phyloP scores from a whole-genome alignment of 164 flowering plant species.

The Annona cherimola region DNA sequence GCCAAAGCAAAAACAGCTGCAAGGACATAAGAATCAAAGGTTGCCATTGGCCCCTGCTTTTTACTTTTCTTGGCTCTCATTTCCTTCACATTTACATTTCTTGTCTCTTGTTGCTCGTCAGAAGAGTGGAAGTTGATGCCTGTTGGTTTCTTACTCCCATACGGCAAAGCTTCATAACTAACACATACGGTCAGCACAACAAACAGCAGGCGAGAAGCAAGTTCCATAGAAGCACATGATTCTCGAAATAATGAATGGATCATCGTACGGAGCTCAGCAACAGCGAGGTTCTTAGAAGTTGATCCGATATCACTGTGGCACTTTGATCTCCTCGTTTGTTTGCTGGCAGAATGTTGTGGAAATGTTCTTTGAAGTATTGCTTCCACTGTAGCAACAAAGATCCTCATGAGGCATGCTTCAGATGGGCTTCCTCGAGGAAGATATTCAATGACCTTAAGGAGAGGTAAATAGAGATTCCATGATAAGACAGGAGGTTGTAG shows the following conservation, averaged over 20 bases:
- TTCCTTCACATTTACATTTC: constrained; percentile 32
- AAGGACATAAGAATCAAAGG: constrained; percentile 92
- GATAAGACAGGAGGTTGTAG: constrained; percentile 87
- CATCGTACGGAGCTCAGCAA: constrained; percentile 97
- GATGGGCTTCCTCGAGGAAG: constrained; percentile 98
- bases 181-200: constrained; percentile 89
- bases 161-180: constrained; percentile 83
- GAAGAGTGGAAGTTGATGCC: constrained; percentile 29
- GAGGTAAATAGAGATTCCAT: constrained; percentile 92
- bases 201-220: constrained; percentile 86
- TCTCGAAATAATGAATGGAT: constrained; percentile 87
- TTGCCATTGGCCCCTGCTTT: constrained; percentile 86
- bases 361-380: constrained; percentile 84
- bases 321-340: constrained; percentile 47
- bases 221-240: constrained; percentile 82
- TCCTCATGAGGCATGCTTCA: constrained; percentile 95
- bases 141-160: constrained; percentile 60
- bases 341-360: constrained; percentile 58
- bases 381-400: constrained; percentile 96
- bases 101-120: constrained; percentile 32
- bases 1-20: constrained; percentile 97
- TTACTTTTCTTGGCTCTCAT: constrained; percentile 29
- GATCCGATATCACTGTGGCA: constrained; percentile 45
- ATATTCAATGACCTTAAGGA: constrained; percentile 87
- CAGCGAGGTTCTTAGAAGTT: constrained; percentile 82